Conservation (phyloP, 352 stramenopile genomes). For the Phytophthora uliginosa region DNA sequence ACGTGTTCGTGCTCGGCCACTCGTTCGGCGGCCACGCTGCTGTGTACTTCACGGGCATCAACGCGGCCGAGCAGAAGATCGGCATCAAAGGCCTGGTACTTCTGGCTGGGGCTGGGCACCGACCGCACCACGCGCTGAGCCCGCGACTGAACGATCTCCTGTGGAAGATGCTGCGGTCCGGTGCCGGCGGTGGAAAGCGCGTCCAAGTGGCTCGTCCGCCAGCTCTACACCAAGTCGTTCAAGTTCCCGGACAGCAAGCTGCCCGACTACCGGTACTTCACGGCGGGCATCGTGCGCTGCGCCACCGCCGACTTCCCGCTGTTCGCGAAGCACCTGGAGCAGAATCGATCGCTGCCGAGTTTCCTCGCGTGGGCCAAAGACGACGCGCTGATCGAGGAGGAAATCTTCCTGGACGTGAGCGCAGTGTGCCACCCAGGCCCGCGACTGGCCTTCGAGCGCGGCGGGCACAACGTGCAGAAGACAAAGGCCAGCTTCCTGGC, state of each 20-base stretch:
- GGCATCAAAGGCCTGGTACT: constrained; percentile 57
- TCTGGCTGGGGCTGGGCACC: constrained; percentile 55
- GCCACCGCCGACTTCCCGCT: constrained; percentile 56
- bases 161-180: constrained; percentile 42
- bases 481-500: constrained; percentile 60
- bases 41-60: constrained; percentile 57
- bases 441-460: constrained; percentile 56
- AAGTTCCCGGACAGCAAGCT: constrained; percentile 56
- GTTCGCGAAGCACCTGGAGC: constrained; percentile 42
- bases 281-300: constrained; percentile 61
- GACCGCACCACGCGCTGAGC: constrained; percentile 54
- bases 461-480: constrained; percentile 86
- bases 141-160: constrained; percentile 44
- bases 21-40: constrained; percentile 74
- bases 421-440: constrained; percentile 38
- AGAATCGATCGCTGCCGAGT: constrained; percentile 43
- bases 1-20: constrained; percentile 70
- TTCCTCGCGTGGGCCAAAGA: constrained; percentile 71
- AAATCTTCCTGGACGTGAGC: constrained; percentile 58
- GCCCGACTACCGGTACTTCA: constrained; percentile 70
- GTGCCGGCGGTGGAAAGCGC: constrained; percentile 21
- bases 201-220: constrained; percentile 43
- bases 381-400: constrained; percentile 70
- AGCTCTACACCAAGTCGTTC: constrained; percentile 58
- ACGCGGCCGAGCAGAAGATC: constrained; percentile 40